Percentiles rank a stretch among this genome's conserved stretches.
These are phyloP conservation scores for Nigrospora osmanthi DNA, from an alignment of 2,329 filamentous ascomycete genomes.

Conservation along the genomic window DNA sequence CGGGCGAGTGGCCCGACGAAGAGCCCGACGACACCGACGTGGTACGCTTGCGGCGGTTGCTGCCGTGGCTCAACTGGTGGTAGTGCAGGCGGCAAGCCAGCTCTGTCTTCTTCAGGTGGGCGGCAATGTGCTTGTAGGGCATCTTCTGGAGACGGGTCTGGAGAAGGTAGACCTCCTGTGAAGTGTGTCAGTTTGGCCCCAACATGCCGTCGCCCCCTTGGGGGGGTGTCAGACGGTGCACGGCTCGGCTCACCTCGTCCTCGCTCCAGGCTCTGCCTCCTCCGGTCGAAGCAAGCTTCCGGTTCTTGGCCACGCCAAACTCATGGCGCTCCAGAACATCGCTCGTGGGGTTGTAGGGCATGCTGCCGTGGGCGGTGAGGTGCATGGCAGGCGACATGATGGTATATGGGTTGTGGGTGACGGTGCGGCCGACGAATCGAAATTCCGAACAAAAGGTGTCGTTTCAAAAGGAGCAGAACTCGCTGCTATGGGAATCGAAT, in stretches of 20 bases:
- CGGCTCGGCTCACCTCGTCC: conserved; percentile 57
- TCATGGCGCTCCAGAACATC: conserved; percentile 51
- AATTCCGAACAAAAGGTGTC: conserved; percentile 12
- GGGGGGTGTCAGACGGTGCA: neutral
- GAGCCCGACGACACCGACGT: conserved; percentile 61
- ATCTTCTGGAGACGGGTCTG: conserved; percentile 81
- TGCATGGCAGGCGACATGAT: conserved; percentile 44
- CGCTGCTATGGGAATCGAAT: conserved; percentile 37
- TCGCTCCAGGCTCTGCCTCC: conserved; percentile 79
- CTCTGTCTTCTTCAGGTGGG: conserved; percentile 80
- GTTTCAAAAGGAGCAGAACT: conserved; percentile 28
- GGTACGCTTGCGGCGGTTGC: conserved; percentile 70
- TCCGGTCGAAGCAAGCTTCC: conserved; percentile 62
- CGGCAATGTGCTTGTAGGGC: conserved; percentile 85
- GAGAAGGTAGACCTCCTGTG: conserved; percentile 72
- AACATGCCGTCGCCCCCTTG: neutral
- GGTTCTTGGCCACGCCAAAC: conserved; percentile 54
- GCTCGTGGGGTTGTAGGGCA: conserved; percentile 40
- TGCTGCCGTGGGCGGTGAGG: conserved; percentile 30
- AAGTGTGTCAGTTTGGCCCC: neutral
- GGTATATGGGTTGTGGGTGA: conserved; percentile 11
- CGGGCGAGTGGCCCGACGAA: conserved; percentile 45
- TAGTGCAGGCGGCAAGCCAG: conserved; percentile 81
- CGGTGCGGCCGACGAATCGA: conserved; percentile 27
- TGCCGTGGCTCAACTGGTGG: conserved; percentile 77